Conservation (phyloP, 192 early-diverging fungal genomes). For the Allomyces macrogynus region DNA sequence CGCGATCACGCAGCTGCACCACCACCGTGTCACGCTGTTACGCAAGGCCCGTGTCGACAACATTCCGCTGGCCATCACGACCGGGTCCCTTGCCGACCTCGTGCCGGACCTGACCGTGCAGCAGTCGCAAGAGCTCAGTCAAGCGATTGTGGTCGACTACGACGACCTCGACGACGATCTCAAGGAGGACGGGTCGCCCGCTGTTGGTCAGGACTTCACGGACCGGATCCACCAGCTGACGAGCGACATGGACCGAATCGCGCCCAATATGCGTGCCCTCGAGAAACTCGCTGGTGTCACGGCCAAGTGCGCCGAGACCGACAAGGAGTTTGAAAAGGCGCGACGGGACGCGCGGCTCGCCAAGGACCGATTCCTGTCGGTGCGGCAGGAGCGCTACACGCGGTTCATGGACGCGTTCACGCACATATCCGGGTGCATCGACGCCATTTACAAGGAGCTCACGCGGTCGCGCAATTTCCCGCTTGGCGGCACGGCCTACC, state of each 20-base stretch:
- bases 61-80: not conserved
- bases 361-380: slow-evolving; percentile 54
- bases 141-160: slow-evolving; percentile 40
- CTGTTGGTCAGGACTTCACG: slow-evolving; percentile 44
- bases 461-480: slow-evolving; percentile 72
- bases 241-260: slow-evolving; percentile 58
- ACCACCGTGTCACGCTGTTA: not conserved
- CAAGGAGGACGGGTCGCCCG: slow-evolving; percentile 14
- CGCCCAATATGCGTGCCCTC: slow-evolving; percentile 77
- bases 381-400: slow-evolving; percentile 63
- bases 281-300: slow-evolving; percentile 74
- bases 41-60: not conserved
- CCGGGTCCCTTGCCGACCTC: too few relatives aligned
- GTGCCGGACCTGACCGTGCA: not conserved
- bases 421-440: slow-evolving; percentile 81
- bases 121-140: slow-evolving; percentile 5
- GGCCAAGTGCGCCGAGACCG: slow-evolving; percentile 50
- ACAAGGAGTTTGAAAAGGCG: slow-evolving; percentile 62
- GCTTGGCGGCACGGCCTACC: slow-evolving; percentile 81
- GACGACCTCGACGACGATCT: slow-evolving; percentile 26
- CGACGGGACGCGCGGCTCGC: slow-evolving; percentile 59
- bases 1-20: not conserved
- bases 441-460: slow-evolving; percentile 87
- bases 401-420: slow-evolving; percentile 63
- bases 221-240: slow-evolving; percentile 33